Conservation (phyloP, 768 basidiomycete species). For the Mycena galopus region DNA sequence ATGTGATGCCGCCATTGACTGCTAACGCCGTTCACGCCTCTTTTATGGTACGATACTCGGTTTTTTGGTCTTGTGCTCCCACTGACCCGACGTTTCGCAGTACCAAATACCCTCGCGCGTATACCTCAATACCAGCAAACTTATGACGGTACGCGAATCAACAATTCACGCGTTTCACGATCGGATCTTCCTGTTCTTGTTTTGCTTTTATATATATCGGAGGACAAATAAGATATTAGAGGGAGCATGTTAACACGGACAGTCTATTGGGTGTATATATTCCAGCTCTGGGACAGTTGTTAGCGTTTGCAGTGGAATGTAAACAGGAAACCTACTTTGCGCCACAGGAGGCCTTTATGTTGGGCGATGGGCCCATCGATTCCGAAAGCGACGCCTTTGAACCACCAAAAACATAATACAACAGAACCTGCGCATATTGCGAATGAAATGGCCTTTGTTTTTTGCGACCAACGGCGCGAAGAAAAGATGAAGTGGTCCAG, state of each 20-base stretch:
- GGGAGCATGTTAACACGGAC: conserved; percentile 20
- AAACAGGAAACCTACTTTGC: conserved; percentile 58
- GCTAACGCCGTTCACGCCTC: conserved; percentile 6
- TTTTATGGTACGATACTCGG: conserved; percentile 14
- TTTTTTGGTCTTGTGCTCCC: background rate
- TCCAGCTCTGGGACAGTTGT: conserved; percentile 32
- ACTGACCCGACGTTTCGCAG: conserved; percentile 1
- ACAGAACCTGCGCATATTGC: conserved; percentile 69
- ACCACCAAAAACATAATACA: conserved; percentile 94
- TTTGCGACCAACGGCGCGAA: conserved; percentile 69
- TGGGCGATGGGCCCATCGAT: conserved; percentile 90
- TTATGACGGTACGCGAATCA: conserved; percentile 28
- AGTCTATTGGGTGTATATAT: conserved; percentile 39
- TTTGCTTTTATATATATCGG: conserved; percentile 22
- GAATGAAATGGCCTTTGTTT: conserved; percentile 82
- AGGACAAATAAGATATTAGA: conserved; percentile 38
- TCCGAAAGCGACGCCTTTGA: conserved; percentile 89
- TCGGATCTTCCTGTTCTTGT: background rate
- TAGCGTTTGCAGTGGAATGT: conserved; percentile 7
- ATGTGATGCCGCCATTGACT: conserved; percentile 51
- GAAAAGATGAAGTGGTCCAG: conserved; percentile 95
- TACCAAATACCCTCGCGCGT: conserved; percentile 35
- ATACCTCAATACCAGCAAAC: conserved; percentile 32
- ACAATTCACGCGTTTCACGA: conserved; percentile 27
- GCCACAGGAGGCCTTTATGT: conserved; percentile 85